Conservation (phyloP, 495 filamentous ascomycete species). For the Aspergillus leporis region DNA sequence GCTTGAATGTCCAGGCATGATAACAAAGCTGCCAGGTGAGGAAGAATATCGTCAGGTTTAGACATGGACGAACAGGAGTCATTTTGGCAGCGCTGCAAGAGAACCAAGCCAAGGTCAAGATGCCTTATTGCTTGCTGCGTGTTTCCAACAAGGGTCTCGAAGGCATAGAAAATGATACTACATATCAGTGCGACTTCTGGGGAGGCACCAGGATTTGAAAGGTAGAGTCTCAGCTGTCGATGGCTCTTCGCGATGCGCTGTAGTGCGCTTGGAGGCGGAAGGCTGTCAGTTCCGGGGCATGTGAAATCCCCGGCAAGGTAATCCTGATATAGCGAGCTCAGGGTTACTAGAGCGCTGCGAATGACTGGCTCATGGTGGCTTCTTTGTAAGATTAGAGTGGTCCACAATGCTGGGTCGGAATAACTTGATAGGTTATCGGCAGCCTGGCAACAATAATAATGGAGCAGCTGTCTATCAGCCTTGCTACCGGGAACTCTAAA, state of each 20-base stretch:
- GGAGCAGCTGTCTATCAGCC: slow-evolving; percentile 37
- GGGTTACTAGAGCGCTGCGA: slow-evolving; percentile 41
- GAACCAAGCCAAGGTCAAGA: slow-evolving; percentile 24
- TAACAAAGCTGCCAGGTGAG: slow-evolving; percentile 19
- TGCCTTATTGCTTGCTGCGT: slow-evolving; percentile 26
- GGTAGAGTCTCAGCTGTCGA: slow-evolving; percentile 22
- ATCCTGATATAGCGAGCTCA: slow-evolving; percentile 30
- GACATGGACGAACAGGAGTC: neutral
- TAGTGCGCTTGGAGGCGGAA: slow-evolving; percentile 1
- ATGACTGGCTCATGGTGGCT: slow-evolving; percentile 38
- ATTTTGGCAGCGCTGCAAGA: slow-evolving; percentile 20
- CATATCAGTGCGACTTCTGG: slow-evolving; percentile 31
- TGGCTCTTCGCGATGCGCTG: slow-evolving; percentile 24
- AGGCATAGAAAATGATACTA: slow-evolving; percentile 32
- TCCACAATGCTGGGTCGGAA: slow-evolving; percentile 44
- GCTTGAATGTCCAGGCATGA: slow-evolving; percentile 32
- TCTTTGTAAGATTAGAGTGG: slow-evolving; percentile 37
- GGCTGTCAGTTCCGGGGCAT: neutral
- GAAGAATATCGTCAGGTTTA: slow-evolving; percentile 16
- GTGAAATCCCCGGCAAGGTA: neutral
- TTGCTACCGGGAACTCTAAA: slow-evolving; percentile 37
- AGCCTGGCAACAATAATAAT: slow-evolving; percentile 36
- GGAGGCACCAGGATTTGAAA: slow-evolving; percentile 19
- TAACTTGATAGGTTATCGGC: slow-evolving; percentile 37
- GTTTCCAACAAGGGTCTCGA: slow-evolving; percentile 31